Conservation (phyloP, 805 yeast genomes). For the Candida bentonensis region DNA sequence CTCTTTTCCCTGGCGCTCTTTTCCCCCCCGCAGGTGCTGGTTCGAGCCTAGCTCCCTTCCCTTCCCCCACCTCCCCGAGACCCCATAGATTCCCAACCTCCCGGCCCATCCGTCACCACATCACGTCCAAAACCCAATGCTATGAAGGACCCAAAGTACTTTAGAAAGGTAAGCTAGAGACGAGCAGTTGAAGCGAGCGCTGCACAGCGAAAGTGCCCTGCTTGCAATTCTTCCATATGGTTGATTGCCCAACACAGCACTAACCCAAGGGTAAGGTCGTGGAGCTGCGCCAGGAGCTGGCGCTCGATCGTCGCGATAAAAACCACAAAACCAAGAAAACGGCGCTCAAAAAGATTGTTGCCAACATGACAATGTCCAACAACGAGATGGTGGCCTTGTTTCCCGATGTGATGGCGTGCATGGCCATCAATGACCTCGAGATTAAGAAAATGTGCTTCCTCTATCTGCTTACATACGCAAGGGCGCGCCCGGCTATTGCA, state of each 20-base stretch:
- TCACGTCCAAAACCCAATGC: too few species aligned
- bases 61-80: too few species aligned
- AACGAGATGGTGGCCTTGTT: slow-evolving; percentile 56
- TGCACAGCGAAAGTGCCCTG: too few species aligned
- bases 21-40: too few species aligned
- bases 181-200: too few species aligned
- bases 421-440: slow-evolving; percentile 44
- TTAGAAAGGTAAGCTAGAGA: slow-evolving; percentile 1
- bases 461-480: slow-evolving; percentile 47
- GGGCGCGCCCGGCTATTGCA: slow-evolving; percentile 42
- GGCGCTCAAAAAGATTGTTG: slow-evolving; percentile 57
- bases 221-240: too few species aligned
- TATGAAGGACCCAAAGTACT: slow-evolving; percentile 1
- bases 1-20: too few species aligned
- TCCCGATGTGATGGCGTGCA: slow-evolving; percentile 46
- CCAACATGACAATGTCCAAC: slow-evolving; percentile 74
- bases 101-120: too few species aligned
- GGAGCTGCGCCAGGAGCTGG: slow-evolving; percentile 23
- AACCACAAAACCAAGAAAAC: slow-evolving; percentile 25
- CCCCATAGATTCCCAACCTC: too few species aligned
- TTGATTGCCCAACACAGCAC: not conserved
- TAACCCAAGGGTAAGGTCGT: slow-evolving; percentile 22
- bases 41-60: too few species aligned
- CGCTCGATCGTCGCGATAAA: slow-evolving; percentile 22
- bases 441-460: slow-evolving; percentile 58